phyloP scores from a whole-genome alignment of 306 rosid species.

The Glycine latifolia region DNA sequence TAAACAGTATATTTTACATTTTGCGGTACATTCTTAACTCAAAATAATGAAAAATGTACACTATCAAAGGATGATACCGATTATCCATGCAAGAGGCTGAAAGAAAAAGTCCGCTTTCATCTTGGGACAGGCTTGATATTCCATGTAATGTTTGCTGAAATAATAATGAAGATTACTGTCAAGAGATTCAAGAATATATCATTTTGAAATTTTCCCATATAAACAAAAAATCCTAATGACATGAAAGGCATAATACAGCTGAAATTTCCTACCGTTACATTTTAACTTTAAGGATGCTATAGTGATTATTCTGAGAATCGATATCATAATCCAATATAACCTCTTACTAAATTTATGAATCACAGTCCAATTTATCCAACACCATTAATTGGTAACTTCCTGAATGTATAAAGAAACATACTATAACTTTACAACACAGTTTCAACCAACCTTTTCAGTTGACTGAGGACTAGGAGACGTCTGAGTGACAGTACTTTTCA shows the following conservation, averaged over 20 bases:
- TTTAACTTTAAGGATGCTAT: constrained; percentile 9
- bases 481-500: constrained; percentile 65
- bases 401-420: constrained; percentile 28
- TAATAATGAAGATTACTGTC: constrained; percentile 29
- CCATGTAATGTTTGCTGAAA: constrained; percentile 89
- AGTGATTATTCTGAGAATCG: background rate
- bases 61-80: constrained; percentile 59
- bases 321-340: constrained; percentile 15
- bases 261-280: constrained; percentile 16
- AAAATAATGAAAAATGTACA: background rate
- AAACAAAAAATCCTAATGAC: background rate
- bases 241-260: constrained; percentile 15
- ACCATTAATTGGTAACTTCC: constrained; percentile 22
- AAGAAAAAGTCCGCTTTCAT: constrained; percentile 76
- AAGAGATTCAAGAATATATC: constrained; percentile 1
- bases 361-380: constrained; percentile 11
- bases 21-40: background rate
- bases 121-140: constrained; percentile 96
- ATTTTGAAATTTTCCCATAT: constrained; percentile 19
- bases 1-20: background rate
- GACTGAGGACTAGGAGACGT: constrained; percentile 64
- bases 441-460: constrained; percentile 68
- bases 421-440: constrained; percentile 17
- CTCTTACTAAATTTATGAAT: background rate
- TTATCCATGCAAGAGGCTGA: constrained; percentile 96